Evolutionary conservation across 2,329 filamentous ascomycete genomes (phyloP), one percentile per base, ranked within the genome.

Genomic region (Penicillium sumatraense): DNA sequence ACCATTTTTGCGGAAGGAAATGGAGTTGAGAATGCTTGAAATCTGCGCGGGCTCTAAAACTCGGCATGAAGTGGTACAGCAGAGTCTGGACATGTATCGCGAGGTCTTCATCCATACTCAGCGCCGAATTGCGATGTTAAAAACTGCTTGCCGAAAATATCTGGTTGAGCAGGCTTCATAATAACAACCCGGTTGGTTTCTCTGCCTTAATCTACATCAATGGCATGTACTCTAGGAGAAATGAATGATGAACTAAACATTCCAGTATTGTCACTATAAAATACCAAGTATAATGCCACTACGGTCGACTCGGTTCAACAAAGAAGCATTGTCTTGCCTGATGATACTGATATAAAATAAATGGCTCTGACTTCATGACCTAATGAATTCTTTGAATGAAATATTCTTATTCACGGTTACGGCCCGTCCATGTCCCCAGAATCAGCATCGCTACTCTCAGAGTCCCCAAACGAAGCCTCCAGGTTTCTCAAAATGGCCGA

Each of bases 11-110:
- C 88, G 95, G 53, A 98, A 98, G 75, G 92, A 99, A 80, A 97
- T 97, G 91, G 95, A 99, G 75, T 78, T 91, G 58, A 91, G 92
- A 72, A 97, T 99, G 93, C 95, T 93, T 72, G 91, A 90, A 54
- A 97, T 99, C 54, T 98, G 95, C 75, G 92, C 93, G 56, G 95
- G 95, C 23, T 86, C 85, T 49, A 89, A 86, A 61, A 90, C 88
- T 29, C 88, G 86, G 67, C 82, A 84, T 51, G 83, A 85, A 18
- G 90, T 99, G 44, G 83, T 99, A 38, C 82, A 87, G 51, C 88
- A 96, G 72, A 96, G 89, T 70, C 80, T 99, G 53, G 84, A 88
- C 57, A 91, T 95, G 78, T 99, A 98, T 73, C 86, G 88, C 48
- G 86, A 87, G 50, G 91, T 97, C 13, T 99, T 93, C 75, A 80